A percentile compares a stretch with the other conserved stretches of the same genome.
Conservation (phyloP, 2,329 filamentous ascomycete species). For the Diaporthe helianthi region DNA sequence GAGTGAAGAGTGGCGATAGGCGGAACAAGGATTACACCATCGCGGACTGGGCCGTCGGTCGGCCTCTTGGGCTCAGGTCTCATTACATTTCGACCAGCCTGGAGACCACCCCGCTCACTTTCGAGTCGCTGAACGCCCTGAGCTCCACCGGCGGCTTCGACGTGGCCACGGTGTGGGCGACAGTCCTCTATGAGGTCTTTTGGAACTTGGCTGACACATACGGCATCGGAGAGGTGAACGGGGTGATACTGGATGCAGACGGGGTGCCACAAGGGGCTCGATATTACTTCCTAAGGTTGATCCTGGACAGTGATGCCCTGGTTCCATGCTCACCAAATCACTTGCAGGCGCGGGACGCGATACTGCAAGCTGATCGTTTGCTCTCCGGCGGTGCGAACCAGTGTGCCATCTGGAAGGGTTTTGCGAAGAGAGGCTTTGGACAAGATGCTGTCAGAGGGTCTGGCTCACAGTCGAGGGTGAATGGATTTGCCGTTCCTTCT, state of each 20-base stretch:
- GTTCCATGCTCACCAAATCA: neutral
- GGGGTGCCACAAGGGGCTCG: neutral
- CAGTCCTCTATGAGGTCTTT: neutral
- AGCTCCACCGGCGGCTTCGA: neutral
- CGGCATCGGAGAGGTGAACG: neutral
- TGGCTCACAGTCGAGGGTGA: neutral
- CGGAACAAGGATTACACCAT: neutral
- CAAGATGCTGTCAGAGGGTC: conserved; percentile 1
- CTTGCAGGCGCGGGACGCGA: neutral
- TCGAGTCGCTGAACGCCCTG: neutral
- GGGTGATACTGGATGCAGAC: neutral
- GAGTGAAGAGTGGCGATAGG: neutral
- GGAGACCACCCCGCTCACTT: neutral
- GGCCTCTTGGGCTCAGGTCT: neutral
- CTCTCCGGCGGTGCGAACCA: neutral
- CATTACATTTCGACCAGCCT: neutral
- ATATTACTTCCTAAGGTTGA: neutral
- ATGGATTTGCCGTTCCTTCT: neutral
- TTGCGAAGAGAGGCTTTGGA: neutral
- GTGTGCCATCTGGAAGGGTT: conserved; percentile 4
- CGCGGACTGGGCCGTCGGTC: neutral
- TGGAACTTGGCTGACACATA: neutral
- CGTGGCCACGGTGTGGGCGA: neutral
- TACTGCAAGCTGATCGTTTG: neutral
- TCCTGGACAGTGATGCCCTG: neutral